These are phyloP conservation scores for Acer campestre DNA, from an alignment of 345 rosid genomes.

Conservation along the genomic window DNA sequence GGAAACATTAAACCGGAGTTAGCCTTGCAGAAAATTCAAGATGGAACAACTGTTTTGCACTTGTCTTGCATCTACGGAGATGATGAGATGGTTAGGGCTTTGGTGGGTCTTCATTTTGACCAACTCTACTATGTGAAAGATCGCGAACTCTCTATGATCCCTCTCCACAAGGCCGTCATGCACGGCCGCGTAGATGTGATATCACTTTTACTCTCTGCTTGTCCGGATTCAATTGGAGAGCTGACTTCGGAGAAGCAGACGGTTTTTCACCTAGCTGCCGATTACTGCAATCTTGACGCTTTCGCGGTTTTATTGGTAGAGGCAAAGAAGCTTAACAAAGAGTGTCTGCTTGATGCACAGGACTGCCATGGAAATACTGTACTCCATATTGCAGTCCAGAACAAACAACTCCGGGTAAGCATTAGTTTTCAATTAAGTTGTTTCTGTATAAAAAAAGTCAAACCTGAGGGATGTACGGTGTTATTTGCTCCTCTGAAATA, in stretches of 20 bases:
- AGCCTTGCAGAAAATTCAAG: background rate
- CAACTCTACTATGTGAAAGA: background rate
- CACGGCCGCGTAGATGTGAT: slow-evolving; percentile 1
- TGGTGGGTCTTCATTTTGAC: background rate
- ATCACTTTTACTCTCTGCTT: background rate
- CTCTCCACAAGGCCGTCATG: background rate
- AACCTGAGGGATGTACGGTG: too few relatives aligned
- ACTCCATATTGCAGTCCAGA: slow-evolving; percentile 13
- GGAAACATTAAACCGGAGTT: background rate
- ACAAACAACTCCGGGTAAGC: slow-evolving; percentile 9
- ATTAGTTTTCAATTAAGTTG: too few relatives aligned
- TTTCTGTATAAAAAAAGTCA: too few relatives aligned
- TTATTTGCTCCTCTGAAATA: too few relatives aligned
- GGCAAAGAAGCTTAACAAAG: background rate
- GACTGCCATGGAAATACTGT: slow-evolving; percentile 15
- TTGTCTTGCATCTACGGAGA: background rate
- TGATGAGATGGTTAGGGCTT: background rate
- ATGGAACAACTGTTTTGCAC: background rate
- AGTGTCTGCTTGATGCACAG: background rate
- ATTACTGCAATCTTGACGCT: background rate
- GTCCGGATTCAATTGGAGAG: background rate
- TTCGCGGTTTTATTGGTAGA: slow-evolving; percentile 7
- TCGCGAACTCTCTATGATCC: background rate
- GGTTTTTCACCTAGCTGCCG: slow-evolving; percentile 20
- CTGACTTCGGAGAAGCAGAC: background rate